phyloP scores from a whole-genome alignment of 768 basidiomycete species.

The Tephrocybe rancida region DNA sequence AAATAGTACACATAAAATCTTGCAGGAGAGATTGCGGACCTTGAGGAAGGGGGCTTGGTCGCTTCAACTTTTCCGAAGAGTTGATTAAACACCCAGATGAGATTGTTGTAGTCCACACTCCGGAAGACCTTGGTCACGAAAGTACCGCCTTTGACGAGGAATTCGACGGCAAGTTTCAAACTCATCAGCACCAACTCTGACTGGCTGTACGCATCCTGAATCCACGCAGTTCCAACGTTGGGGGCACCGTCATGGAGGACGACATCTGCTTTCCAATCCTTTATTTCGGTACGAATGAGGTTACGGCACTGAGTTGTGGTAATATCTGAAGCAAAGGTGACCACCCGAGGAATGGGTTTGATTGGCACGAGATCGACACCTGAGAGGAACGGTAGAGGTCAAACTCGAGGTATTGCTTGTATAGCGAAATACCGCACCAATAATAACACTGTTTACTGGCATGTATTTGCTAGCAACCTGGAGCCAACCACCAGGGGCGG shows the following conservation, averaged over 20 bases:
- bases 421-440: constrained; percentile 56
- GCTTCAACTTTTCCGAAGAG: constrained; percentile 96
- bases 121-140: constrained; percentile 99
- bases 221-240: constrained; percentile 99
- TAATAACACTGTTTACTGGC: constrained; percentile 89
- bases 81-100: constrained; percentile 99
- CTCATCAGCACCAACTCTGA: constrained; percentile 96
- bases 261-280: constrained; percentile 99
- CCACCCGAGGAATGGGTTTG: constrained; percentile 90
- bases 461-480: constrained; percentile 98
- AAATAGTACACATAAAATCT: not conserved
- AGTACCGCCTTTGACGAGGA: constrained; percentile 88
- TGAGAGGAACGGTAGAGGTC: constrained; percentile 26
- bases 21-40: constrained; percentile 46
- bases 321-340: constrained; percentile 93
- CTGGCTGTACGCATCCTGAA: constrained; percentile 97
- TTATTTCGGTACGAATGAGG: constrained; percentile 82
- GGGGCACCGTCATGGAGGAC: constrained; percentile 99
- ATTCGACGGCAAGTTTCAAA: constrained; percentile 94
- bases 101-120: constrained; percentile 96
- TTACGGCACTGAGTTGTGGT: constrained; percentile 91
- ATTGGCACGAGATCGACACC: constrained; percentile 97
- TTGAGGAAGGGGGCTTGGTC: constrained; percentile 96
- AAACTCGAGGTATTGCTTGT: not conserved
- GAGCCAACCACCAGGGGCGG: constrained; percentile 98